phyloP scores from a whole-genome alignment of 345 rosid genomes.

The Zanthoxylum bungeanum region DNA sequence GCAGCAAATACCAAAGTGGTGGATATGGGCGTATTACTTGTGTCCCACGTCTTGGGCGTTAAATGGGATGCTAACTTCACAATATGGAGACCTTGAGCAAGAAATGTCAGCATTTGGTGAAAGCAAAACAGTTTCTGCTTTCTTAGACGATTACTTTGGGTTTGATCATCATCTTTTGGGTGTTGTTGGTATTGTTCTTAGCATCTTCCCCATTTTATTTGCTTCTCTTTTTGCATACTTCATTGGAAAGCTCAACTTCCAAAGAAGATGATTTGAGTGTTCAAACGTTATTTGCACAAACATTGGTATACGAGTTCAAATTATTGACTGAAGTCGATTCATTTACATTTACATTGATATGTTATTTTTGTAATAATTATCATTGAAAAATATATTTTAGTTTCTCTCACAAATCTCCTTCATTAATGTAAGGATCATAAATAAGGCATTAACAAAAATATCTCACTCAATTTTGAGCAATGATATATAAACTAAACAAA shows the following conservation, averaged over 20 bases:
- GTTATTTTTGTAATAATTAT: too few relatives aligned
- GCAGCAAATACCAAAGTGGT: constrained; percentile 38
- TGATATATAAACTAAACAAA: too few relatives aligned
- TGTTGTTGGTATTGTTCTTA: constrained; percentile 21
- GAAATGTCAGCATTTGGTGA: constrained; percentile 10
- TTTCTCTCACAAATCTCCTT: too few relatives aligned
- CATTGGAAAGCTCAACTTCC: constrained; percentile 31
- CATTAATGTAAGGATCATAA: too few relatives aligned
- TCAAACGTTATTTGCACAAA: too few relatives aligned
- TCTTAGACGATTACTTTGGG: constrained; percentile 25
- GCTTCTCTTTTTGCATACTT: constrained; percentile 25
- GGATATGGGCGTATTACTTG: constrained; percentile 30
- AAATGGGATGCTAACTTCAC: constrained; percentile 27
- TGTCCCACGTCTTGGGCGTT: constrained; percentile 36
- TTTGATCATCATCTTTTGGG: constrained; percentile 19
- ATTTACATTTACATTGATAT: too few relatives aligned
- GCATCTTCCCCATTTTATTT: constrained; percentile 21
- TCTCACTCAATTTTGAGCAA: too few relatives aligned
- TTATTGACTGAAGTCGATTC: too few relatives aligned
- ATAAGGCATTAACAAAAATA: too few relatives aligned
- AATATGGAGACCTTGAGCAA: constrained; percentile 12
- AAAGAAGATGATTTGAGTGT: constrained; percentile 23
- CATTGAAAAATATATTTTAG: too few relatives aligned
- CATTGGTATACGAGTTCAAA: too few relatives aligned
- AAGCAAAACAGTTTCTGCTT: constrained; percentile 10